Evolutionary conservation across 1,139 yeast species (phyloP), one percentile per base, ranked within the genome.

Genomic region (Meyerozyma guilliermondii): DNA sequence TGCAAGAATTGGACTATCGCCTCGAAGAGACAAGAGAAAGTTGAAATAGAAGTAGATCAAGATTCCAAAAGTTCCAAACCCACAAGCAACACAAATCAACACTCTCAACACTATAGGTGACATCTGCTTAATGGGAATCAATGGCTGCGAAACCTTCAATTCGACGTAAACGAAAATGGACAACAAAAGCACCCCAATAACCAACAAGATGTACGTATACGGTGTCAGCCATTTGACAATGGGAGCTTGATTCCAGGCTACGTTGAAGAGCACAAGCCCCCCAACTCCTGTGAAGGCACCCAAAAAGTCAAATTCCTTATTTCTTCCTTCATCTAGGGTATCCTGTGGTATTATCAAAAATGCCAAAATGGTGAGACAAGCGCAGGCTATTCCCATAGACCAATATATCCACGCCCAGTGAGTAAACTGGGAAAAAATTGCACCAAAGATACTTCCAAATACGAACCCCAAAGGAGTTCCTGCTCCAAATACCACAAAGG

Each of bases 181-280:
- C 42, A 77, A 44, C 20, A 62, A 51, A 2, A 71, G 26, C 1
- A 66, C 44, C 0, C 83, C 82, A 13, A 78, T 65, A 29, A 80
- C 75, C 17, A 80, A 59, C n/a, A 78, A 52, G 1, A 70, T 65
- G 49, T 77, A 78, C 4, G 74, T 76, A 46, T 78, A 78, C 0
- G 73, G 71, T 3, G 42, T 54, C 3, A 63, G 56, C 83, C 84
- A 80, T 4, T 81, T 83, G 3, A 73, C 76, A 23, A 68, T 70
- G 0, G 87, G 84, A 7, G 81, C 86, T 51, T 80, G 81, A 50
- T 80, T 80, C 72, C 81, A 78, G 1, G 83, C 74, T 48, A 79
- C 71, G 50, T 77, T 76, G 47, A 78, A 65, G 35, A 78, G 58
- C 2, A 79, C 63, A 38, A 80, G 56, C 0, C 81, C 82, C 10